Evolutionary conservation across 164 flowering plant genomes (phyloP), one percentile per base, ranked within the genome.

Genomic region (Aristolochia contorta): DNA sequence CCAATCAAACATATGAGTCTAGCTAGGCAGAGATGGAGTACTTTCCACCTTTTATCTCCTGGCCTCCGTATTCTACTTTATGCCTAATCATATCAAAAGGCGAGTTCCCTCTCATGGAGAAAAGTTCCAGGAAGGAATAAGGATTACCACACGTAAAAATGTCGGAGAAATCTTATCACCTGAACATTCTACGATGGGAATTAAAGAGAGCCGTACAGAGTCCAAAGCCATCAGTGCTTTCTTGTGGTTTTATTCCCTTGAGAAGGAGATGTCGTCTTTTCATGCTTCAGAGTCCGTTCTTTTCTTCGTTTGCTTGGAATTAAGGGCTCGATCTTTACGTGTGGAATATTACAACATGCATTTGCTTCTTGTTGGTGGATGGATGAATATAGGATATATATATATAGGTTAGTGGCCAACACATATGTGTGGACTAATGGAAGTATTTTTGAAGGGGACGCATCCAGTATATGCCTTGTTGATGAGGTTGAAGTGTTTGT

Each of bases 361-460:
- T 21, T 58, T 24, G 69, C 69, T 12, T 74, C 71, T 47, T 48
- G 59, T 37, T 53, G 12, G 56, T 27, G 27, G 56, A 24, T 27
- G 27, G 56, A 24, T 53, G 27, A 37, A 61, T 59, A 61, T 59
- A 65, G 73, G 60, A 57, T 78, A n/a, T n/a, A n/a, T n/a, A n/a
- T n/a, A n/a, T n/a, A n/a, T n/a, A n/a, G 76, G 78, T 77, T 72
- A 72, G 74, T 78, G 81, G 75, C 74, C 50, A 77, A 71, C 76
- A 64, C 58, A 61, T 73, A 67, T 61, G 71, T 71, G 61, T 78
- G 77, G 77, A 37, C 9, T 73, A 78, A 72, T 79, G 52, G 71
- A 76, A 76, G 74, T 74, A 63, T 59, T 74, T 80, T 79, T 72
- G 64, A 71, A 41, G 80, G 76, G 79, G 56, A 51, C 37, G 19